Conservation (phyloP, 257 asterid species). For the Haberlea rhodopensis region DNA sequence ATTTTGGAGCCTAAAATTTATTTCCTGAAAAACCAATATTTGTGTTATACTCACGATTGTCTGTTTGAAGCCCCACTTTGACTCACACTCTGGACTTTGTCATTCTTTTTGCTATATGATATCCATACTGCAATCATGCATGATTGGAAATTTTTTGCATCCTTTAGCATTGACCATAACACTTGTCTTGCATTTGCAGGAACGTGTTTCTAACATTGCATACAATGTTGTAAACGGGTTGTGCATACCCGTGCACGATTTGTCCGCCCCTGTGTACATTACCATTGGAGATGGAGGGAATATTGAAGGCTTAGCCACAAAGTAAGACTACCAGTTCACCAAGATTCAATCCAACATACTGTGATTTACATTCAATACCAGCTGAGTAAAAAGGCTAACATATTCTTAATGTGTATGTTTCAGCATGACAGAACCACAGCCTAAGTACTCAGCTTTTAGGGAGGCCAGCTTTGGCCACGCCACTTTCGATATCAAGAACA, state of each 20-base stretch:
- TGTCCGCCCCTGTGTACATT: conserved; percentile 54
- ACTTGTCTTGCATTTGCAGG: conserved; percentile 25
- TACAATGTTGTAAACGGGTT: conserved; percentile 50
- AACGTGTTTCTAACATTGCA: conserved; percentile 51
- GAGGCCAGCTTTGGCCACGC: conserved; percentile 65
- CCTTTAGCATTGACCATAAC: background rate
- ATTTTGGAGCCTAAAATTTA: no score
- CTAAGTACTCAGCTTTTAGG: conserved; percentile 44
- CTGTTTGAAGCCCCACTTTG: no score
- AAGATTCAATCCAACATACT: background rate
- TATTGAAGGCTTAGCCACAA: conserved; percentile 44
- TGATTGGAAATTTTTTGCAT: background rate
- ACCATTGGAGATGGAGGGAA: conserved; percentile 67
- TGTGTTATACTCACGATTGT: no score
- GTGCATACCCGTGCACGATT: conserved; percentile 42
- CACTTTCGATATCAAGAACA: conserved; percentile 41
- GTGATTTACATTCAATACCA: background rate
- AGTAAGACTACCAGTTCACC: conserved; percentile 22
- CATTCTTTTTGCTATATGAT: no score
- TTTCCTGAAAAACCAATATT: no score
- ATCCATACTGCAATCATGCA: no score
- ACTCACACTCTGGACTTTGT: no score
- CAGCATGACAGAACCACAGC: conserved; percentile 62
- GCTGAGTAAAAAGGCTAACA: background rate
- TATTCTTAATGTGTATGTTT: conserved; percentile 2